Percentiles rank a stretch among this genome's conserved stretches.
These are phyloP conservation scores for Penicillium fuscoglaucum DNA, from an alignment of 2,329 filamentous ascomycete species.

Conservation along the genomic window DNA sequence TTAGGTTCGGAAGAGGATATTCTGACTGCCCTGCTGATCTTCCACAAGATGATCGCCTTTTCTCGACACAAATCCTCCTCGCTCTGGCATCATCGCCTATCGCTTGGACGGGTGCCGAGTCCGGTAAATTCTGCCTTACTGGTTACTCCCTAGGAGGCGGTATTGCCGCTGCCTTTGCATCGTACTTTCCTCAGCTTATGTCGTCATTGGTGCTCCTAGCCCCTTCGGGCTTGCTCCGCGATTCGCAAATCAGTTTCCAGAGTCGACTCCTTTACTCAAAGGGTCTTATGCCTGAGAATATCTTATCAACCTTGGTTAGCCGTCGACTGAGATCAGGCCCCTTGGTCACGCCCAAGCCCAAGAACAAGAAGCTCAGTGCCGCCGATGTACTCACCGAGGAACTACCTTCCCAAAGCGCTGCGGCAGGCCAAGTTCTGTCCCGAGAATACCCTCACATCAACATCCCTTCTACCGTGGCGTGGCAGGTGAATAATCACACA, in stretches of 20 bases:
- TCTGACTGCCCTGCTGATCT: slow-evolving; percentile 67
- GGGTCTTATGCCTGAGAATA: slow-evolving; percentile 59
- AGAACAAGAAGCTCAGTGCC: slow-evolving; percentile 38
- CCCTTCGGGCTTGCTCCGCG: slow-evolving; percentile 73
- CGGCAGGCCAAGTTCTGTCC: slow-evolving; percentile 53
- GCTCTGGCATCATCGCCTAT: slow-evolving; percentile 69
- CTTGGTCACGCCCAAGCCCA: slow-evolving; percentile 35
- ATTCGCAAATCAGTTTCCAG: slow-evolving; percentile 59
- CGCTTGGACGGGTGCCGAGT: slow-evolving; percentile 58
- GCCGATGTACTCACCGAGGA: slow-evolving; percentile 47
- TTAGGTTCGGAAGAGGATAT: slow-evolving; percentile 67
- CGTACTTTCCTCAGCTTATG: slow-evolving; percentile 68
- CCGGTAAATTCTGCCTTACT: slow-evolving; percentile 64
- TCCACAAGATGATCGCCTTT: slow-evolving; percentile 72
- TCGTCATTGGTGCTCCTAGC: slow-evolving; percentile 73
- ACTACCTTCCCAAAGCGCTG: slow-evolving; percentile 34
- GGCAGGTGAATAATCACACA: slow-evolving; percentile 66
- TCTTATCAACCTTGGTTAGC: slow-evolving; percentile 55
- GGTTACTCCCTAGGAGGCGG: slow-evolving; percentile 82
- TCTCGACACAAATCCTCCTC: slow-evolving; percentile 69
- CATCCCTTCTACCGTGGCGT: slow-evolving; percentile 63
- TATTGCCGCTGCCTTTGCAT: slow-evolving; percentile 68
- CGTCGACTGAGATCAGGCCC: slow-evolving; percentile 51
- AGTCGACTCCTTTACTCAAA: slow-evolving; percentile 64
- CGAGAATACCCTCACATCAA: slow-evolving; percentile 54